Evolutionary conservation across 2,329 filamentous ascomycete species (phyloP), one percentile per base, ranked within the genome.

Genomic region (Coniella lustricola): DNA sequence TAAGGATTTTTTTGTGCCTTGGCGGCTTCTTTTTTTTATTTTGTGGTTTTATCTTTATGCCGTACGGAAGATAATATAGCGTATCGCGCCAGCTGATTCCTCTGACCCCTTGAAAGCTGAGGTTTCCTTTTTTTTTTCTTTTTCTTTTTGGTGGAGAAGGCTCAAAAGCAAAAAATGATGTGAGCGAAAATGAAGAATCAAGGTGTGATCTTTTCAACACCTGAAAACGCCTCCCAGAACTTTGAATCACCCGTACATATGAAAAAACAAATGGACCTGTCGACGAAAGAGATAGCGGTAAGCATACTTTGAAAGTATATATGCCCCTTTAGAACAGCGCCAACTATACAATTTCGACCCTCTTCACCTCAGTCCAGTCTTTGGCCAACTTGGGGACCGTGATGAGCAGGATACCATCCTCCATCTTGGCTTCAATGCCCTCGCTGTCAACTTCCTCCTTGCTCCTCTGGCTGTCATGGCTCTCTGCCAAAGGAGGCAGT

Each of bases 321-420:
- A n/a, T n/a, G n/a, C n/a, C n/a, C n/a, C n/a, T n/a, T n/a, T n/a
- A n/a, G n/a, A 29, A 29, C 25, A 17, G 3, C 14, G 22, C 34
- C n/a, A n/a, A n/a, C n/a, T 66, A 78, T 57, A 76, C 65, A 52
- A 82, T 75, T 48, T 82, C 77, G 35, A 83, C 73, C 63, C 76
- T 76, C 60, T 71, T 74, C 51, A 82, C 71, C 58, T 82, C 77
- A 56, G 80, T 84, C 71, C 80, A 81, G 56, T 80, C 80, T 64
- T 73, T 78, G 60, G 85, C 80, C 7, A 78, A 59, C 71, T 89
- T 90, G 7, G 86, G 86, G 2, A 94, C 79, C n/a, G 78, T 81
- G n/a, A 94, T 74, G 32, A 83, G 71, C 56, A 94, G 64, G 1
- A 94, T 70, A 4, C 88, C 88, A 61, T 93, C 85, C 64, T 89